These are phyloP conservation scores for Parietaria judaica DNA, from an alignment of 306 rosid species.

Conservation along the genomic window DNA sequence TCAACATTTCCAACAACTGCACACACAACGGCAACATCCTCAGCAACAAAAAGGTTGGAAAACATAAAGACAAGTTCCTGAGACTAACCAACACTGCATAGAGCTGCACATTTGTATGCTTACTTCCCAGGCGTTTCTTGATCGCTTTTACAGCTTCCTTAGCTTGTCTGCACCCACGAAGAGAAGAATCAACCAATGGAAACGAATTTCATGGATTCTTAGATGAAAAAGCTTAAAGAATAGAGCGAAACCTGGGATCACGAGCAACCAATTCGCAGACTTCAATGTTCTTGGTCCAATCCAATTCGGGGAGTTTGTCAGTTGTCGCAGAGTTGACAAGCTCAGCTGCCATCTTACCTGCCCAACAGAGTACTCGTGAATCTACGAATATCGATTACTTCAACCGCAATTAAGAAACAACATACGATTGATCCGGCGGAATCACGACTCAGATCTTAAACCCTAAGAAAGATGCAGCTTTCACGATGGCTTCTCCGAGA, in stretches of 20 bases:
- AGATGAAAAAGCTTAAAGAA: not conserved
- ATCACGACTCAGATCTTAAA: too few relatives aligned
- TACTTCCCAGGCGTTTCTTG: slow-evolving; percentile 71
- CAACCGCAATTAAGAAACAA: too few relatives aligned
- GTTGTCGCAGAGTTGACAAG: slow-evolving; percentile 82
- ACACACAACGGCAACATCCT: slow-evolving; percentile 18
- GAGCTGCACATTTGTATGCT: slow-evolving; percentile 60
- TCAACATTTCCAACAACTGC: slow-evolving; percentile 92
- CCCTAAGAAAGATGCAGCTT: too few relatives aligned
- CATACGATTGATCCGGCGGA: too few relatives aligned
- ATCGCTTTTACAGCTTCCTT: slow-evolving; percentile 71
- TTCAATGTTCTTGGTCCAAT: slow-evolving; percentile 82
- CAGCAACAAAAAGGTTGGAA: not conserved
- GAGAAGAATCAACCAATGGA: too few relatives aligned
- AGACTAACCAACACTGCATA: slow-evolving; percentile 70
- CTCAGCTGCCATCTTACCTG: slow-evolving; percentile 70
- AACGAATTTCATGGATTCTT: too few relatives aligned
- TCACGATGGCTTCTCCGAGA: too few relatives aligned
- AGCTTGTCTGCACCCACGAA: slow-evolving; percentile 50
- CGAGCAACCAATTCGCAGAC: slow-evolving; percentile 80
- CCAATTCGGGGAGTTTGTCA: slow-evolving; percentile 65
- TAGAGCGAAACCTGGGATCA: slow-evolving; percentile 56
- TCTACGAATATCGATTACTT: too few relatives aligned
- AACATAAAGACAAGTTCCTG: not conserved
- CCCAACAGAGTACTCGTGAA: not conserved